phyloP scores from a whole-genome alignment of 2,329 filamentous ascomycete genomes.

The Elsinoe perseae region DNA sequence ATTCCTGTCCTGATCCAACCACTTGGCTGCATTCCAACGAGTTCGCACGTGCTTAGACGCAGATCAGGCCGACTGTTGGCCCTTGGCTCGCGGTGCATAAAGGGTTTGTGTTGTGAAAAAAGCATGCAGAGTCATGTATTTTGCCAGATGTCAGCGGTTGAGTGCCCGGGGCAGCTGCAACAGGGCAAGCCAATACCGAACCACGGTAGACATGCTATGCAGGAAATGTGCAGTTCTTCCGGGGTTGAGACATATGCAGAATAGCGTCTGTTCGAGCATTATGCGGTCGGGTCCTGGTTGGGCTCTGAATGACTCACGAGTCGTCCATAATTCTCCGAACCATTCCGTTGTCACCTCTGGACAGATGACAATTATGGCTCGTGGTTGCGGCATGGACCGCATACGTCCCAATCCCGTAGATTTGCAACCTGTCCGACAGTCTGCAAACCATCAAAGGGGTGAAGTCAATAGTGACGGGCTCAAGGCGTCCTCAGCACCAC shows the following conservation, averaged over 20 bases:
- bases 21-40: neutral
- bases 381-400: neutral
- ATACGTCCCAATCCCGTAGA: too few relatives aligned
- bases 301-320: neutral
- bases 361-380: neutral
- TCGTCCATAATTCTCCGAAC: neutral
- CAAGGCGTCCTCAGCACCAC: neutral
- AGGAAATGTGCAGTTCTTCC: neutral
- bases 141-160: neutral
- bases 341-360: neutral
- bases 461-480: neutral
- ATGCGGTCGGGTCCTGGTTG: neutral
- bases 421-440: too few relatives aligned
- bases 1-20: neutral
- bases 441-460: neutral
- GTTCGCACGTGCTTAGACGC: conserved; percentile 1
- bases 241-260: neutral
- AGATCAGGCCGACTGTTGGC: neutral
- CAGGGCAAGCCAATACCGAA: neutral
- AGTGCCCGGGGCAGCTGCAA: neutral
- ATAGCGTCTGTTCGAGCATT: neutral
- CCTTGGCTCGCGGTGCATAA: neutral
- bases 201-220: neutral
- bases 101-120: neutral
- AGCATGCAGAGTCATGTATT: neutral